These are phyloP conservation scores for Tetradesmus obliquus DNA, from an alignment of 139 green algal species.

Conservation along the genomic window DNA sequence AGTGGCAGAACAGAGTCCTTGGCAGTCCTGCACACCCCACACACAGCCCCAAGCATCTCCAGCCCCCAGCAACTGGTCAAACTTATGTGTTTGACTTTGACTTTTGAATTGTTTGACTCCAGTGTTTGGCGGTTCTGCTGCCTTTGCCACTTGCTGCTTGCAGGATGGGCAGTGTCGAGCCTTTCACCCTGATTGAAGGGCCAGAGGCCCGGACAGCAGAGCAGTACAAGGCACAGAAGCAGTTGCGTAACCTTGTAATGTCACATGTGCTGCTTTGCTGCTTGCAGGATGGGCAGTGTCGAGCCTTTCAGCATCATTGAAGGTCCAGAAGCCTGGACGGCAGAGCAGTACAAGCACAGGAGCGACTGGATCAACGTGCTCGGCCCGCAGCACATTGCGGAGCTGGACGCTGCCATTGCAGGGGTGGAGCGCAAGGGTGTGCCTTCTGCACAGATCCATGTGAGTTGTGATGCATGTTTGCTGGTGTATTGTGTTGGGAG, in stretches of 20 bases:
- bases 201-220: background rate
- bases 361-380: conserved; percentile 55
- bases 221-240: background rate
- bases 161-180: background rate
- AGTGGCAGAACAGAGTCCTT: too few species aligned
- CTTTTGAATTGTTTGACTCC: too few species aligned
- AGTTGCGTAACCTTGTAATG: too few species aligned
- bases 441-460: background rate
- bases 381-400: conserved; percentile 24
- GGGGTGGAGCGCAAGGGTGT: background rate
- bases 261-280: background rate
- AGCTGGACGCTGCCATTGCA: conserved; percentile 44
- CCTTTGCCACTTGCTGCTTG: background rate
- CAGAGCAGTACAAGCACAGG: background rate
- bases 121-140: too few species aligned
- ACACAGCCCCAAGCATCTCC: too few species aligned
- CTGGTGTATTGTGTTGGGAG: background rate
- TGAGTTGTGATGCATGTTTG: background rate
- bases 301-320: conserved; percentile 60
- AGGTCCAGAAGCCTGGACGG: conserved; percentile 53
- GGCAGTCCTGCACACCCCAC: too few species aligned
- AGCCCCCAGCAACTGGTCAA: too few species aligned
- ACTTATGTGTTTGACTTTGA: too few species aligned
- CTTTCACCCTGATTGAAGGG: background rate
- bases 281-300: conserved; percentile 49